Base-by-base conservation (phyloP, 352 stramenopile species). In the Phytophthora megakarya region DNA sequence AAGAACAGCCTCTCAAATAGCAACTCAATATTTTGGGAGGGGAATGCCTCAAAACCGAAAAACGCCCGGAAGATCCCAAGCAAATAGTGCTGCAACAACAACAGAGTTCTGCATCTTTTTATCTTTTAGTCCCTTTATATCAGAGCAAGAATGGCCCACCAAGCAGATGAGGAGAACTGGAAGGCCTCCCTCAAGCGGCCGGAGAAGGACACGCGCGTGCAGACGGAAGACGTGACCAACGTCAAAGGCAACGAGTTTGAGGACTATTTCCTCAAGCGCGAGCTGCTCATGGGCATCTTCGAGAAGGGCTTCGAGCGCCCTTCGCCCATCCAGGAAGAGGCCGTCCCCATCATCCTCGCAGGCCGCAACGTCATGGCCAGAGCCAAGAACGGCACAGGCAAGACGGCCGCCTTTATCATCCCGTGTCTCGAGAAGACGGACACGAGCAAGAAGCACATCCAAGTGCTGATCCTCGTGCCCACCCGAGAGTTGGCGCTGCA, bases 211-310 rank as follows among this genome's bases (percentile, higher is more conserved):
- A 97, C 84, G 65, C 89, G 90, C 64, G 78, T 96, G 70, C 88
- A 96, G 67, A 97, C 90, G 30, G 90, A 96, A 78, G 97, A 99
- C 81, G 97, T 99, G 64, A 99, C 97, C 46, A 97, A 98, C 72
- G 98, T 98, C 46, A 99, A 99, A 72, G 97, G 97, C 70, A 97
- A 99, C 69, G 97, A 99, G 47, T 99, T 99, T 81, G 97, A 99
- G 88, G 97, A 99, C 75, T 99, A 99, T 75, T 99, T 99, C 68
- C 86, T 99, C 53, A 99, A 99, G 81, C 86, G 96, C 49, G 97
- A 99, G 65, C 84, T 99, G 49, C 79, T 99, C 22, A 99, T 99
- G 96, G 98, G 97, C 51, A 99, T 99, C 75, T 99, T 99, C 64
- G 97, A 99, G 70, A 99, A 99, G 72, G 98, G 97, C 21, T 99